Evolutionary conservation across 2,329 filamentous ascomycete species (phyloP).

Genomic region (Penicillium sclerotigenum): DNA sequence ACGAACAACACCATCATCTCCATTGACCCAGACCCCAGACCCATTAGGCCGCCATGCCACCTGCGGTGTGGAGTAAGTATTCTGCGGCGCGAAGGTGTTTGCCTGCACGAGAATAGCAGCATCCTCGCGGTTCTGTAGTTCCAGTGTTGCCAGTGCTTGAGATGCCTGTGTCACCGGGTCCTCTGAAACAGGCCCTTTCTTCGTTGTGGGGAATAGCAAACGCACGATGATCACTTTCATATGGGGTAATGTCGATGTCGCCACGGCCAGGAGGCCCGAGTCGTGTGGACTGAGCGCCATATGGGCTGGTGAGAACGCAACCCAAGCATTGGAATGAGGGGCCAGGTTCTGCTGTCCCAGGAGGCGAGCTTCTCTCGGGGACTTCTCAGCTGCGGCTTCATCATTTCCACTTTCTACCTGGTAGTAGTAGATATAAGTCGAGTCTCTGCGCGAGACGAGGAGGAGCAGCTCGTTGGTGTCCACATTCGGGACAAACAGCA

Average conservation of each 20-base stretch:
- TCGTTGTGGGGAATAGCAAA: conserved; percentile 50
- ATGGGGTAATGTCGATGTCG: conserved; percentile 58
- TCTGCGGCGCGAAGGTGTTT: conserved; percentile 62
- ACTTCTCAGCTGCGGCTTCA: neutral
- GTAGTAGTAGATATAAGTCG: conserved; percentile 59
- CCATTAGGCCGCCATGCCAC: conserved; percentile 61
- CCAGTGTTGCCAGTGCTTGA: conserved; percentile 51
- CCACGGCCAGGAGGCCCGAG: conserved; percentile 55
- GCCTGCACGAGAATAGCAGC: conserved; percentile 59
- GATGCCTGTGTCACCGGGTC: conserved; percentile 46
- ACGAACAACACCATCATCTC: conserved; percentile 61
- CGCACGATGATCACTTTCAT: conserved; percentile 62
- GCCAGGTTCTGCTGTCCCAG: conserved; percentile 60
- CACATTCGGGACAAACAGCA: conserved; percentile 53
- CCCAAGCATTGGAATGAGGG: conserved; percentile 62
- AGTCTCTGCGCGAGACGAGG: conserved; percentile 56
- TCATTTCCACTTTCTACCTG: conserved; percentile 16
- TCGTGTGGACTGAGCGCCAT: conserved; percentile 56
- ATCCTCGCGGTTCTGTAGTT: conserved; percentile 55
- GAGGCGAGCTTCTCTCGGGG: conserved; percentile 34
- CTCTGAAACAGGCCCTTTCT: conserved; percentile 9
- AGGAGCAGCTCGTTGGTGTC: conserved; percentile 50
- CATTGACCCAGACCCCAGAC: conserved; percentile 62
- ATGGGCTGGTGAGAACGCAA: conserved; percentile 59
- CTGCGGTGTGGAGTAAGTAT: conserved; percentile 60